Conservation (phyloP, 2,329 filamentous ascomycete genomes). For the Aspergillus ochraceoroseus region DNA sequence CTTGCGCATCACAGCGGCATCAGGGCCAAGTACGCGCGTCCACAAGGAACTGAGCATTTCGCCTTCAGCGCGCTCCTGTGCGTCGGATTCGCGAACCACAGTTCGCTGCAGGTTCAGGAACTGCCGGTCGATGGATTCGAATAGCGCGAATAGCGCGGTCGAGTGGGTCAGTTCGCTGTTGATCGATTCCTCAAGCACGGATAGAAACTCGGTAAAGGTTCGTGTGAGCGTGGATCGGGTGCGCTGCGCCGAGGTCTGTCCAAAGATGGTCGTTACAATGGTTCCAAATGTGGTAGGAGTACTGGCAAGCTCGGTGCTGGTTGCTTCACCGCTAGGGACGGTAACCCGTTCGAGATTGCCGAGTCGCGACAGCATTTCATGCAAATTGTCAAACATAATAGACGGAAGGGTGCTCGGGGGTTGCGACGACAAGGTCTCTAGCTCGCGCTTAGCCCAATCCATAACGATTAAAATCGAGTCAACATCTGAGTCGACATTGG, state of each 20-base stretch:
- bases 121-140: slow-evolving; percentile 83
- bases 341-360: slow-evolving; percentile 39
- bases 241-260: slow-evolving; percentile 72
- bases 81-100: slow-evolving; percentile 75
- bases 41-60: slow-evolving; percentile 80
- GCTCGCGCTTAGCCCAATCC: slow-evolving; percentile 89
- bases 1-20: slow-evolving; percentile 71
- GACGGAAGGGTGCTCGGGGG: slow-evolving; percentile 62
- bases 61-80: slow-evolving; percentile 72
- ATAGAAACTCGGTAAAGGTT: slow-evolving; percentile 82
- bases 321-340: slow-evolving; percentile 27
- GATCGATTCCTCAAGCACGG: slow-evolving; percentile 83
- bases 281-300: slow-evolving; percentile 64
- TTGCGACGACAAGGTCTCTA: slow-evolving; percentile 61
- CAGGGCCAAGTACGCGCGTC: slow-evolving; percentile 75
- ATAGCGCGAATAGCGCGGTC: slow-evolving; percentile 76
- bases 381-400: slow-evolving; percentile 73
- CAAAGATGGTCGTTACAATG: slow-evolving; percentile 68
- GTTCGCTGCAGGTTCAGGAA: slow-evolving; percentile 83
- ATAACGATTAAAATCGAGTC: slow-evolving; percentile 90
- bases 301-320: slow-evolving; percentile 23
- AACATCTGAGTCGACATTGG: slow-evolving; percentile 87
- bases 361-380: slow-evolving; percentile 64
- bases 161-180: slow-evolving; percentile 76
- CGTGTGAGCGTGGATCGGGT: slow-evolving; percentile 75